Evolutionary conservation across 768 basidiomycete species (phyloP).

Genomic region (Hericium erinaceus): DNA sequence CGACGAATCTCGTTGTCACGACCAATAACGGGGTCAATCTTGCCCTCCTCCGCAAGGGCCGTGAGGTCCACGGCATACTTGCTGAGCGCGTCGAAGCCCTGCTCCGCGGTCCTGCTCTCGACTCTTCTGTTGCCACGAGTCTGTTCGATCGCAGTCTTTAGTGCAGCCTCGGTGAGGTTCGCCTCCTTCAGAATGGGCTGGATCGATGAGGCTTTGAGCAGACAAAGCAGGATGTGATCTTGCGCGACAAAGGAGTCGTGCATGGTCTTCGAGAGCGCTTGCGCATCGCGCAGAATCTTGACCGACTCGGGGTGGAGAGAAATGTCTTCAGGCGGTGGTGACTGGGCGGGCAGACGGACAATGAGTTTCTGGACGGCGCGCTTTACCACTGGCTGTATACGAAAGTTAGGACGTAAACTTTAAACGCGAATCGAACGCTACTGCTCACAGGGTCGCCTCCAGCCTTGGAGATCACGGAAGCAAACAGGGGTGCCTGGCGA

Average conservation of each 20-base stretch:
- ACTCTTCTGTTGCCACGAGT: slow-evolving; percentile 77
- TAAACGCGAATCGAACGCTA: not conserved
- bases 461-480: slow-evolving; percentile 68
- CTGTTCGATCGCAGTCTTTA: slow-evolving; percentile 73
- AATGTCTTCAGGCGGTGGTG: slow-evolving; percentile 78
- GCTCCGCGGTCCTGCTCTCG: slow-evolving; percentile 80
- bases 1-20: slow-evolving; percentile 89
- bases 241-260: slow-evolving; percentile 90
- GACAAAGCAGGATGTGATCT: slow-evolving; percentile 83
- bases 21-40: slow-evolving; percentile 93
- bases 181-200: slow-evolving; percentile 66
- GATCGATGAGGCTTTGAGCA: slow-evolving; percentile 68
- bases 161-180: slow-evolving; percentile 54
- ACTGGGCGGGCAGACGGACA: slow-evolving; percentile 75
- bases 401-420: not conserved
- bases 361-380: slow-evolving; percentile 69
- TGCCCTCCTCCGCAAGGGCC: slow-evolving; percentile 80
- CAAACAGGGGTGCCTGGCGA: slow-evolving; percentile 51
- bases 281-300: slow-evolving; percentile 68
- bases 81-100: slow-evolving; percentile 85
- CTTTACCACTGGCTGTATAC: slow-evolving; percentile 42
- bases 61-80: slow-evolving; percentile 89
- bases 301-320: slow-evolving; percentile 46
- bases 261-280: slow-evolving; percentile 71
- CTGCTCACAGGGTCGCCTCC: slow-evolving; percentile 74